These are phyloP conservation scores for Penicillium digitatum DNA, from an alignment of 2,329 filamentous ascomycete genomes.

Conservation along the genomic window DNA sequence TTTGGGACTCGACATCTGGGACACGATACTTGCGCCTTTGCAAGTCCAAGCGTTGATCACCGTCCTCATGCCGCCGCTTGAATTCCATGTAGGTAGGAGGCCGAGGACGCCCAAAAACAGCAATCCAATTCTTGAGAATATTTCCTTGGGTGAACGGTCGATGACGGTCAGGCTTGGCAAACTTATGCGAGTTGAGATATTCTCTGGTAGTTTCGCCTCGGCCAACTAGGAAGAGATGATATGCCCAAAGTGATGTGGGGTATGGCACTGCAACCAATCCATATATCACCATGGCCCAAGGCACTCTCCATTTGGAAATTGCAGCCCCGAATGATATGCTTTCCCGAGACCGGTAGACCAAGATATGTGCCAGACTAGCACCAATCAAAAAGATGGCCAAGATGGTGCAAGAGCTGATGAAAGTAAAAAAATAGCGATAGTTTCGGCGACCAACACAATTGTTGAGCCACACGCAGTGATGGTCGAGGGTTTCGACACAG, in stretches of 20 bases:
- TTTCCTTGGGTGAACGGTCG: conserved; percentile 80
- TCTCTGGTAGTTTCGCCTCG: conserved; percentile 93
- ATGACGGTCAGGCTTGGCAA: conserved; percentile 85
- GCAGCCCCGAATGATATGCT: conserved; percentile 64
- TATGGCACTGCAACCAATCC: conserved; percentile 71
- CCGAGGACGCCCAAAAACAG: conserved; percentile 76
- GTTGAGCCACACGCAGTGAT: conserved; percentile 98
- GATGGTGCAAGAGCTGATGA: conserved; percentile 74
- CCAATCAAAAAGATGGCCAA: conserved; percentile 72
- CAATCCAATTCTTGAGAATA: conserved; percentile 71
- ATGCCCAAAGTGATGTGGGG: conserved; percentile 75
- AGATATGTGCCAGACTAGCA: conserved; percentile 73
- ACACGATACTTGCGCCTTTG: conserved; percentile 52
- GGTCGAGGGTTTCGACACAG: conserved; percentile 94
- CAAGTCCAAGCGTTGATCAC: conserved; percentile 77
- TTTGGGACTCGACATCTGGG: conserved; percentile 49
- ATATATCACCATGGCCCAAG: conserved; percentile 87
- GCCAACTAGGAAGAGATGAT: conserved; percentile 87
- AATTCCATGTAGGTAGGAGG: conserved; percentile 86
- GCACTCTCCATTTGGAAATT: conserved; percentile 67
- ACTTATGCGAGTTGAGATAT: conserved; percentile 94
- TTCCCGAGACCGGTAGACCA: conserved; percentile 65
- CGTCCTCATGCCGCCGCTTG: conserved; percentile 69
- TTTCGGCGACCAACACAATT: conserved; percentile 96
- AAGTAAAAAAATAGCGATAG: conserved; percentile 96